Evolutionary conservation across 352 stramenopile genomes (phyloP), one percentile per base, ranked within the genome.

Genomic region (Phytophthora citricola): DNA sequence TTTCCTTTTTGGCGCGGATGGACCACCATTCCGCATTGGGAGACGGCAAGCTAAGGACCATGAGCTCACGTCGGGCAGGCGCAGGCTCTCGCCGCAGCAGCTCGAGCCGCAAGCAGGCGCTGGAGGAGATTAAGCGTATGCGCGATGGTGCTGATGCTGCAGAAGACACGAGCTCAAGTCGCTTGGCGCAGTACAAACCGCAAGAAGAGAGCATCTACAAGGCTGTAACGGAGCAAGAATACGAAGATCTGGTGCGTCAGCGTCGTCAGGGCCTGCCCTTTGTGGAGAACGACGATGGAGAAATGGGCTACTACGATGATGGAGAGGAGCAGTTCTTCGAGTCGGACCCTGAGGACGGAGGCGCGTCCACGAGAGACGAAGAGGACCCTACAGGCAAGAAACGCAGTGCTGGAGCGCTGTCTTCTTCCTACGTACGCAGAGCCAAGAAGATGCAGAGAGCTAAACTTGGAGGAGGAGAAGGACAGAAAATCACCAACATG

Each of bases 311-410:
- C 66, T 95, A 89, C 52, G 89, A 96, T 56, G 88, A 96, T 51
- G 89, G 89, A 47, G 89, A 96, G 52, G 89, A 96, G 53, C 84
- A 93, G 75, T 95, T 95, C 53, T 96, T 96, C 55, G 89, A 96
- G 56, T 93, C 84, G 15, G 86, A 95, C 53, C 64, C 76, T 4
- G 85, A 95, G 54, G 76, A 78, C 17, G 72, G 41, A 17, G 75
- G 39, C 29, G 41, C 44, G 5, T 15, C 24, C 26, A 46, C 52
- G 2, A 60, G 76, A 15, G 78, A 85, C n/a, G 76, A 84, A 14
- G 81, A 79, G 10, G 78, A 79, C 38, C 69, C 73, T 5, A 61
- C 49, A 0, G 71, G 79, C 38, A 94, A 90, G 68, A 93, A 94
- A 64, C 85, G 81, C 20, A 90, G 79, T 39, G 86, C 87, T 14